Percentiles rank a stretch among this genome's conserved stretches.
These are phyloP conservation scores for Neofusicoccum umdonicola DNA, from an alignment of 2,329 filamentous ascomycete species.

Conservation along the genomic window DNA sequence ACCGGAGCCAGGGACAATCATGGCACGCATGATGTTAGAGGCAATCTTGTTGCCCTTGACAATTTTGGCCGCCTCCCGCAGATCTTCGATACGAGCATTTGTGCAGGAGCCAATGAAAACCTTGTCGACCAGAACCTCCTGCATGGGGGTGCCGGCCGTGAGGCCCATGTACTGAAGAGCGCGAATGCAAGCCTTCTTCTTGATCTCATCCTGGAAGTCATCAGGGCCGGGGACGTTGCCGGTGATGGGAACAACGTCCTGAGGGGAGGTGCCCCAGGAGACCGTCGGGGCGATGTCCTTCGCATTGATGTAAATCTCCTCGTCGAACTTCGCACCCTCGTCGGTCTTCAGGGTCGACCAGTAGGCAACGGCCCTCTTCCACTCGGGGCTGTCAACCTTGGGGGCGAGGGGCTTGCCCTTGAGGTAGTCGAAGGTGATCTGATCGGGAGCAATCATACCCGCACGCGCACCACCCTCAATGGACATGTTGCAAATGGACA, in stretches of 20 bases:
- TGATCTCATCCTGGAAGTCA: conserved; percentile 74
- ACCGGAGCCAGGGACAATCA: conserved; percentile 95
- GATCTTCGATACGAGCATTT: conserved; percentile 93
- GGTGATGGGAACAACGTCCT: conserved; percentile 94
- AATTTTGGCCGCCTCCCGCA: conserved; percentile 80
- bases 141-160: conserved; percentile 78
- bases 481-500: conserved; percentile 99
- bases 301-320: conserved; percentile 82
- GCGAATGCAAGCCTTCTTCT: conserved; percentile 75
- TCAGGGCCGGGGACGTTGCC: conserved; percentile 87
- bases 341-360: conserved; percentile 87
- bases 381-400: conserved; percentile 77
- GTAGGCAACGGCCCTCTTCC: conserved; percentile 83
- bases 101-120: conserved; percentile 98
- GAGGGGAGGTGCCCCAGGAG: conserved; percentile 95
- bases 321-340: conserved; percentile 83
- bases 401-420: conserved; percentile 88
- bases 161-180: conserved; percentile 97
- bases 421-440: conserved; percentile 92
- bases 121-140: conserved; percentile 91
- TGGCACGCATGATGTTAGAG: conserved; percentile 83
- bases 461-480: conserved; percentile 94
- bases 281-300: conserved; percentile 93
- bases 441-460: conserved; percentile 94
- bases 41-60: conserved; percentile 87